phyloP scores from a whole-genome alignment of 805 yeast genomes.

The Saccharomycopsis vini region DNA sequence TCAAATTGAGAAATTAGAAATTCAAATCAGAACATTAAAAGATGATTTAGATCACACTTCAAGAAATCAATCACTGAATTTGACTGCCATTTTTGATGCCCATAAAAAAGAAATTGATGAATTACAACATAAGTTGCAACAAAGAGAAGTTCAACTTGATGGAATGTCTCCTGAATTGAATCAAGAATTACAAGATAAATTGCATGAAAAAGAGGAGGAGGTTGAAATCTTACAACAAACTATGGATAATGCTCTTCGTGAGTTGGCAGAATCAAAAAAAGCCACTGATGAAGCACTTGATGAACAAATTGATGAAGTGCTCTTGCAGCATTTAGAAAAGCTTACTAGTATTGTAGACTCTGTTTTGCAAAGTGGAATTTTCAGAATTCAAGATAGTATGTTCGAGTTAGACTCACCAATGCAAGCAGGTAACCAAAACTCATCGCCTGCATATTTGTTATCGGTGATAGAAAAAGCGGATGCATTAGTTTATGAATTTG shows the following conservation, averaged over 20 bases:
- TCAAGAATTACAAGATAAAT: slow-evolving; percentile 36
- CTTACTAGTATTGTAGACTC: slow-evolving; percentile 57
- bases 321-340: slow-evolving; percentile 39
- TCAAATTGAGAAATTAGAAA: slow-evolving; percentile 55
- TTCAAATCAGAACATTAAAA: slow-evolving; percentile 54
- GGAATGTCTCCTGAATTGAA: slow-evolving; percentile 20
- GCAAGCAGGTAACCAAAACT: slow-evolving; percentile 72
- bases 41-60: slow-evolving; percentile 51
- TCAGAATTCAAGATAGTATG: slow-evolving; percentile 61
- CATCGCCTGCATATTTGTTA: slow-evolving; percentile 60
- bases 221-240: slow-evolving; percentile 72
- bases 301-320: slow-evolving; percentile 48
- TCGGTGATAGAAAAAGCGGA: slow-evolving; percentile 66
- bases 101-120: slow-evolving; percentile 56
- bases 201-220: slow-evolving; percentile 67
- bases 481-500: slow-evolving; percentile 67
- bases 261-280: slow-evolving; percentile 41
- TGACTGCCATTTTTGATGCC: slow-evolving; percentile 48
- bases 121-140: slow-evolving; percentile 32
- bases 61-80: slow-evolving; percentile 52
- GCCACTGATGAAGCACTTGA: slow-evolving; percentile 40
- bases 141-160: slow-evolving; percentile 19
- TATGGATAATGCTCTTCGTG: slow-evolving; percentile 60
- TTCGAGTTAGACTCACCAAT: slow-evolving; percentile 69
- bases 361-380: slow-evolving; percentile 57